Conservation (phyloP, 805 yeast species). For the Huiozyma naganishii region DNA sequence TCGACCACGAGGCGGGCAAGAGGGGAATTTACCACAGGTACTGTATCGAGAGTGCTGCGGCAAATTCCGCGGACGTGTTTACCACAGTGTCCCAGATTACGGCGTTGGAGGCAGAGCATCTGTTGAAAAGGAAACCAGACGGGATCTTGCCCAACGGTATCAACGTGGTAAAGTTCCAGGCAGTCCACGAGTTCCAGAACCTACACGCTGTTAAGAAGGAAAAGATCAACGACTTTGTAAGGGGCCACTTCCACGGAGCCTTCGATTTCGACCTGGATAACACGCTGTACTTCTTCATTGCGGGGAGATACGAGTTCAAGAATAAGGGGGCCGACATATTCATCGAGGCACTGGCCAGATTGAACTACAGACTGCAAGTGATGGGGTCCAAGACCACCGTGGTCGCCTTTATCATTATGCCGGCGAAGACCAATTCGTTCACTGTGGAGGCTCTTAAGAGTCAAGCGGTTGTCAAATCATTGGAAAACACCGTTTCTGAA, state of each 20-base stretch:
- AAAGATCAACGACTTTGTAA: slow-evolving; percentile 84
- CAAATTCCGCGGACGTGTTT: slow-evolving; percentile 92
- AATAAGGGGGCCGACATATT: slow-evolving; percentile 95
- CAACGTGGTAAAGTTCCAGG: slow-evolving; percentile 90
- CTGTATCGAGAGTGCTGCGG: slow-evolving; percentile 93
- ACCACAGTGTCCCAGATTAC: slow-evolving; percentile 96
- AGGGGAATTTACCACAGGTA: slow-evolving; percentile 95
- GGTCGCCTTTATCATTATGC: slow-evolving; percentile 97
- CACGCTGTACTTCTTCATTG: slow-evolving; percentile 89
- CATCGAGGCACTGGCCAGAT: slow-evolving; percentile 84
- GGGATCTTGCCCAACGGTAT: slow-evolving; percentile 96
- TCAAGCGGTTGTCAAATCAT: slow-evolving; percentile 88
- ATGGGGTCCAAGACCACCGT: slow-evolving; percentile 81
- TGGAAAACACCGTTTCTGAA: slow-evolving; percentile 80
- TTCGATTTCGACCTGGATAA: slow-evolving; percentile 90
- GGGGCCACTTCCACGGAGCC: slow-evolving; percentile 96
- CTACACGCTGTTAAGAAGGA: slow-evolving; percentile 86
- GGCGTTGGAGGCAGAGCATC: slow-evolving; percentile 89
- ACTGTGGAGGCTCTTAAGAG: slow-evolving; percentile 93
- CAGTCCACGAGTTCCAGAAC: slow-evolving; percentile 96
- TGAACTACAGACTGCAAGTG: slow-evolving; percentile 77
- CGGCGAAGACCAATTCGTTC: slow-evolving; percentile 86
- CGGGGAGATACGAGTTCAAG: slow-evolving; percentile 94
- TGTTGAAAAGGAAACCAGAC: slow-evolving; percentile 91
- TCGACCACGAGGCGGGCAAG: slow-evolving; percentile 96